Evolutionary conservation across 805 yeast genomes (phyloP).

Genomic region (Candida endomychidarum): DNA sequence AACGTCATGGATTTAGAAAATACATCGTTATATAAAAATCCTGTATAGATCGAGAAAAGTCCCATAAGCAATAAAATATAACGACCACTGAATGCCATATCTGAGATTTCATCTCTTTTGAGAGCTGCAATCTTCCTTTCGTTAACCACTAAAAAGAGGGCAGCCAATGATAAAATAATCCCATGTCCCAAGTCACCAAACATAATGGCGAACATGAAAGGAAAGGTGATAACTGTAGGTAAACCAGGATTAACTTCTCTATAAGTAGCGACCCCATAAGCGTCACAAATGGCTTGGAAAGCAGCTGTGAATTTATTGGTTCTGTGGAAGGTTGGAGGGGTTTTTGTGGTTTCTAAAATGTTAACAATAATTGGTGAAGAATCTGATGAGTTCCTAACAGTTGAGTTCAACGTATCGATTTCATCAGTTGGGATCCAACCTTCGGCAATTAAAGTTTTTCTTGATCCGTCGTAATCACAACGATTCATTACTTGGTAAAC

Average conservation of each 20-base stretch:
- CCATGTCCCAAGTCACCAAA: conserved; percentile 99
- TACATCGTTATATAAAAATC: conserved; percentile 88
- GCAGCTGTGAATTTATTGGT: conserved; percentile 94
- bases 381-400: conserved; percentile 66
- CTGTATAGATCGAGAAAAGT: conserved; percentile 90
- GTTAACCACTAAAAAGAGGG: conserved; percentile 65
- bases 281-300: conserved; percentile 91
- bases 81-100: conserved; percentile 94
- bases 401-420: conserved; percentile 58
- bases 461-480: conserved; percentile 77
- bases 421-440: conserved; percentile 95
- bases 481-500: conserved; percentile 75
- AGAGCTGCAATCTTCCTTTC: conserved; percentile 68
- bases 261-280: conserved; percentile 91
- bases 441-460: conserved; percentile 87
- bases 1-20: conserved; percentile 89
- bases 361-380: conserved; percentile 52
- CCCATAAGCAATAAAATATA: conserved; percentile 94
- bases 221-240: conserved; percentile 93
- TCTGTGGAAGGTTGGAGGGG: conserved; percentile 93
- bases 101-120: conserved; percentile 89
- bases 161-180: conserved; percentile 72
- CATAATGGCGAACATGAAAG: conserved; percentile 98
- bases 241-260: conserved; percentile 95
- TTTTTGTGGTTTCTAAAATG: conserved; percentile 69